Base-by-base conservation (phyloP, 495 filamentous ascomycete genomes). In the Aspergillus affinis region DNA sequence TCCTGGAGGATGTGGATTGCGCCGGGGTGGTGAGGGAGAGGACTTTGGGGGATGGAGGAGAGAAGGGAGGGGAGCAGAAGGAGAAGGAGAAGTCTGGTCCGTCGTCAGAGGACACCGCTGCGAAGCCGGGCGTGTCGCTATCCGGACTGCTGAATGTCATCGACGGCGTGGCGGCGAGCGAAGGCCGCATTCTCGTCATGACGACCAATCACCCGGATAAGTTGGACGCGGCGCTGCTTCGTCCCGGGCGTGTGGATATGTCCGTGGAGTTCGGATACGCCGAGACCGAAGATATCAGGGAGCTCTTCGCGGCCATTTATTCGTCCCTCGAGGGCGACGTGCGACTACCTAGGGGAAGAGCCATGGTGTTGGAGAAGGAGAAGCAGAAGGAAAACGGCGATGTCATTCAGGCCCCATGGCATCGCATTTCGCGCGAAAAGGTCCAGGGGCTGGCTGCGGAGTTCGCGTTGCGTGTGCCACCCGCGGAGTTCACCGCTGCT, bases 141-240 rank as follows among this genome's bases (percentile, higher is more conserved):
- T 92, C 89, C 3, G 89, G 84, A 0, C 74, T 94, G 12, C 76
- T 94, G 45, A 94, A 93, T 62, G 89, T 89, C 32, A 82, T 94
- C 30, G 90, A 93, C 63, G 90, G 90, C 17, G 88, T 92, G n/a
- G 86, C 88, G 8, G 85, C 84, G 0, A 84, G 85, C 54, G 89
- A 93, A 69, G 90, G 90, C 13, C 82, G 89, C 6, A 84, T 93
- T 18, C 80, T 93, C 9, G 88, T 94, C 61, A 93, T 94, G 89
- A 93, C 90, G 3, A 92, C 90, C 49, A 94, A 94, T 65, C 87
- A 91, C 65, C 65, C 85, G 0, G 88, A 92, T 36, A 87, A 87
- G 61, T 79, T 94, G 0, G 90, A 94, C 63, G 78, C 84, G 44
- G 90, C 90, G 0, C 79, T 94, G 3, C 86, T 91, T 55, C 85